These are phyloP conservation scores for Hypoxylon lienhwacheense DNA, from an alignment of 495 filamentous ascomycete species.

Conservation along the genomic window DNA sequence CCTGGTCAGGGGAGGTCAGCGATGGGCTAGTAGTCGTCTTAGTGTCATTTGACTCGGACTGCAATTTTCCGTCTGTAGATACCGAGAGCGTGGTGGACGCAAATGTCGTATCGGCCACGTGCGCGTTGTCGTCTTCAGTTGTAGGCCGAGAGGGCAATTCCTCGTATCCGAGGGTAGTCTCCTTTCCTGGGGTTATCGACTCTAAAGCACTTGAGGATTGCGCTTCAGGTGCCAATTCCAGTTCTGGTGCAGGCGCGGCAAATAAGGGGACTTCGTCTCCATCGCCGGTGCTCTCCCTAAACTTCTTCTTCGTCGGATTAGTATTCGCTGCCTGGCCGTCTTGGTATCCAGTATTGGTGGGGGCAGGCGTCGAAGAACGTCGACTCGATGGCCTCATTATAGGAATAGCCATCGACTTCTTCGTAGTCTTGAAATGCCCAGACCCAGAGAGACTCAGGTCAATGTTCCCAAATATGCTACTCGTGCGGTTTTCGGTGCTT, in stretches of 20 bases:
- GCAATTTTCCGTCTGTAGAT: constrained; percentile 50
- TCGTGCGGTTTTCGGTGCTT: constrained; percentile 43
- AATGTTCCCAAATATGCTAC: constrained; percentile 75
- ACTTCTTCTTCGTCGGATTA: constrained; percentile 68
- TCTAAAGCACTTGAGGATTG: constrained; percentile 30
- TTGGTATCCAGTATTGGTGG: constrained; percentile 48
- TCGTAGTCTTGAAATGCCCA: constrained; percentile 60
- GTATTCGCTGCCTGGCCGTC: constrained; percentile 58
- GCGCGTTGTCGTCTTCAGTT: constrained; percentile 48
- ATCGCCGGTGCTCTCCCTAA: constrained; percentile 59
- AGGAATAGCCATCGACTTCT: constrained; percentile 79
- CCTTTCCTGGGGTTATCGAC: constrained; percentile 40
- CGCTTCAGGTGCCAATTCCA: constrained; percentile 48
- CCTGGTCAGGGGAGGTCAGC: constrained; percentile 45
- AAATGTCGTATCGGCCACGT: constrained; percentile 46
- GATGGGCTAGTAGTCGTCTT: constrained; percentile 53
- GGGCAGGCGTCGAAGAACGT: constrained; percentile 25
- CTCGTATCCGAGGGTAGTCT: constrained; percentile 18
- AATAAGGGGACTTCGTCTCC: constrained; percentile 71
- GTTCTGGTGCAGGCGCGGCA: constrained; percentile 58
- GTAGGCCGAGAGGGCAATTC: constrained; percentile 36
- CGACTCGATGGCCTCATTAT: constrained; percentile 68
- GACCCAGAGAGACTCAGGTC: constrained; percentile 60
- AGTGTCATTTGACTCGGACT: constrained; percentile 51
- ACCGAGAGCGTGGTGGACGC: constrained; percentile 51